Evolutionary conservation across 352 stramenopile species (phyloP), one percentile per base, ranked within the genome.

Genomic region (Phytopythium chamaehyphon): DNA sequence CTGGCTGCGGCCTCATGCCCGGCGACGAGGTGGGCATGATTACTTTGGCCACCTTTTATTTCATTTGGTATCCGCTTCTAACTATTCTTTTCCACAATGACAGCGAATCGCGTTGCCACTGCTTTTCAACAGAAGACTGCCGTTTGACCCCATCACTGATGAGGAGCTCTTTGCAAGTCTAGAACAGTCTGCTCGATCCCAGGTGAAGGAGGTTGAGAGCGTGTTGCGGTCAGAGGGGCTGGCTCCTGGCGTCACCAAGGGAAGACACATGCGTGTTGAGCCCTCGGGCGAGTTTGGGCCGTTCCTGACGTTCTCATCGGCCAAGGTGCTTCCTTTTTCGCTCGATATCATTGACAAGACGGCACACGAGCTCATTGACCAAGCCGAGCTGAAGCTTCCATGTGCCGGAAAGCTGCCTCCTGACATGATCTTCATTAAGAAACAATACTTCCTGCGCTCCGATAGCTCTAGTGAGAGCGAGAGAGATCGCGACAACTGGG

Each of bases 201-300:
- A 71, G n/a, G 64, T 63, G 40, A 26, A 52, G 8, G 19, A 65
- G 21, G 31, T 74, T 37, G 57, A 47, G 18, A 39, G 61, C 23
- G 52, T 74, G 23, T 66, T 74, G 40, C 37, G 9, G n/a, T 48
- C 61, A n/a, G 65, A 63, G 5, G 65, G 62, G 21, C 58, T 74
- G 10, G 33, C 51, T 10, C 50, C 62, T 9, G 53, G 14, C 28
- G 54, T 54, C 43, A 60, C 40, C 16, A 54, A 68, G 43, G 46
- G 54, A 3, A 38, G 42, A 19, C 54, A 62, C 22, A 55, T 51
- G 10, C 40, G 22, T 2, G 65, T 74, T 16, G 58, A 71, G 22
- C 61, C 54, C 2, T 47, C 48, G 6, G 49, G 40, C 6, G 38
- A 59, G 15, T 48, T 64, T n/a, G 58, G 65, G n/a, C 54, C 65